Base-by-base conservation (phyloP, 495 filamentous ascomycete genomes). In the Trichoderma gamsii region DNA sequence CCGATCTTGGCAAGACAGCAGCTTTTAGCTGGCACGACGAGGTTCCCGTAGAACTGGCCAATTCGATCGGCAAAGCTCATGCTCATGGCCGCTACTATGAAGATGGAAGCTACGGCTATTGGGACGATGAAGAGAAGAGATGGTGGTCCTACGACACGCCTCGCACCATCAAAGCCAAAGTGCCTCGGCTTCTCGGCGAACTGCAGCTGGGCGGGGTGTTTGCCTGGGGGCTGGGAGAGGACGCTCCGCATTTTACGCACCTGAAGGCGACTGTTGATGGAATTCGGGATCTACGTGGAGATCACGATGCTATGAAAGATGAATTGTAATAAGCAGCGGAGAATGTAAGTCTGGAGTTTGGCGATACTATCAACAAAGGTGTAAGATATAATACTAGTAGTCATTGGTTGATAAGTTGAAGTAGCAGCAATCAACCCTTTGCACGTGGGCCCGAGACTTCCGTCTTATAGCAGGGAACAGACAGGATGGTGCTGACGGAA, bases 111-210 rank as follows among this genome's bases (percentile, higher is more conserved):
- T 84, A 89, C 72, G 91, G 89, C 71, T 91, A 87, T 74, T 90
- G 83, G 79, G 90, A 92, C 70, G 70, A 70, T 3, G 71, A 82
- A 3, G 79, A 82, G 41, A 79, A 84, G 67, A 72, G 90, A 41
- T 92, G 88, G 84, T 92, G 90, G 90, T 88, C 86, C 5, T 92
- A 89, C 83, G 90, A 93, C 72, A 90, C 87, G 0, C 80, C 86
- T 1, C 80, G 80, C 13, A 76, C 86, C 21, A 86, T 93, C 59
- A 72, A 73, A 46, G 81, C 82, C 69, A 93, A 92, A 79, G 88
- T 90, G 69, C 80, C 78, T 29, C 74, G 82, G 0, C 85, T 92
- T 56, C 79, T 92, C 32, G 76, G 81, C 18, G 78, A 78, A 66
- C 86, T 83, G 73, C 77, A 79, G 27, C 71, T 93, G 2, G 90